Base-by-base conservation (phyloP, 2,329 filamentous ascomycete genomes). In the Hypoxylon sp. region DNA sequence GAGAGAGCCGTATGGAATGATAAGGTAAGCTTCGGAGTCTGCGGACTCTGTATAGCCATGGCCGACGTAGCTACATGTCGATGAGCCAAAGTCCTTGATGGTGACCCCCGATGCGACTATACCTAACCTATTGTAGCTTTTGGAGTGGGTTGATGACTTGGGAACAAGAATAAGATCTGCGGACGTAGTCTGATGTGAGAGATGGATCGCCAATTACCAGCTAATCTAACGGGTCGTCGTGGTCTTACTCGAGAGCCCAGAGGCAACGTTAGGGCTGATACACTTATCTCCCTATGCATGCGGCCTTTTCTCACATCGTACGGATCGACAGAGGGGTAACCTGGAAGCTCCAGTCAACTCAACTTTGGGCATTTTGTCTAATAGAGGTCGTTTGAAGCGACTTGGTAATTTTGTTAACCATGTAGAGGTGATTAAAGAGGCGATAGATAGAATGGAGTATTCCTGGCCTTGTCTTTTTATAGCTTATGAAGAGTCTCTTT, bases 161-260 rank as follows among this genome's bases (percentile, higher is more conserved):
- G 47, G 53, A 54, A 54, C 13, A 37, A 50, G 39, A 63, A 59
- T 17, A 47, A 46, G 63, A 65, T 65, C 39, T 70, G 39, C 50
- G 46, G 44, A 32, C 27, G 21, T 54, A 56, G 48, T 67, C 67
- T 67, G 64, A 67, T 62, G 67, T 67, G 55, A 69, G 64, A 64
- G 29, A 37, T 4, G 39, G 63, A 39, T 35, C 53, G 19, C 58
- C 55, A 60, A 59, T 68, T 39, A 60, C 32, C 42, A 65, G 24
- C 32, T 60, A 35, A 54, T n/a, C 27, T 46, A 47, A 5, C 27
- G 27, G 2, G 21, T 37, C 8, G 4, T 44, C 59, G 24, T 51
- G 27, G 24, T 62, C 54, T 62, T 62, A 65, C 27, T 66, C 57
- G 48, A 65, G 42, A 62, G 47, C 2, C 10, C 27, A 51, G 17